Evolutionary conservation across 495 filamentous ascomycete genomes (phyloP), one percentile per base, ranked within the genome.

Genomic region (Thozetella sp.): DNA sequence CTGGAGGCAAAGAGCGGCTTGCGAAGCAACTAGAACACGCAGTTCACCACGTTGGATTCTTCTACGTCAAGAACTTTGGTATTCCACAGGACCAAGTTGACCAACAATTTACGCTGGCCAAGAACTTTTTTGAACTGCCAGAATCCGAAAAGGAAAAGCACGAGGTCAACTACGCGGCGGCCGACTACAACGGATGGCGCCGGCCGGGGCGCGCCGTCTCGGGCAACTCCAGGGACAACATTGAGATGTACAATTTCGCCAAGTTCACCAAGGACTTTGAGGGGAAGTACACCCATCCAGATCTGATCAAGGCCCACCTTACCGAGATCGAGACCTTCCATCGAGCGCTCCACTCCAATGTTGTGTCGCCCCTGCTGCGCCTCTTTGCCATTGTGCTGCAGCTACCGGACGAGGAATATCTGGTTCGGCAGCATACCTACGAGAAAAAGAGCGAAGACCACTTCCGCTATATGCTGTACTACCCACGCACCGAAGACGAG

Each of bases 41-140:
- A 1, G 80, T 86, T 2, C 76, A 80, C 37, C 72, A 84, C 37
- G 78, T 85, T 24, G 83, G 82, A 13, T 86, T 86, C 67, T 86
- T 86, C 70, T 86, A 86, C 61, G 79, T 88, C 17, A 83, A 79
- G 60, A 81, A 83, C 69, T 86, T 81, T 61, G 84, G 82, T 50
- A 74, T 88, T 15, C 71, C 70, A 43, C 81, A 87, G 60, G 84
- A 87, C 27, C 74, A 86, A 66, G 75, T 88, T 2, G 81, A 87
- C 56, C 72, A 37, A 37, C 86, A 88, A 60, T 88, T 87, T 57
- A 80, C 83, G 27, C 72, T 88, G 1, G 84, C 78, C 13, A 80
- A 80, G 50, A 72, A 82, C 34, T 79, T 86, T 55, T 85, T 85
- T 65, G 69, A 79, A 6, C 73, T 89, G 1, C 76, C 83, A 0